A percentile compares a stretch with the other conserved stretches of the same genome.
Conservation (phyloP, 768 basidiomycete species). For the Suillus placidus region DNA sequence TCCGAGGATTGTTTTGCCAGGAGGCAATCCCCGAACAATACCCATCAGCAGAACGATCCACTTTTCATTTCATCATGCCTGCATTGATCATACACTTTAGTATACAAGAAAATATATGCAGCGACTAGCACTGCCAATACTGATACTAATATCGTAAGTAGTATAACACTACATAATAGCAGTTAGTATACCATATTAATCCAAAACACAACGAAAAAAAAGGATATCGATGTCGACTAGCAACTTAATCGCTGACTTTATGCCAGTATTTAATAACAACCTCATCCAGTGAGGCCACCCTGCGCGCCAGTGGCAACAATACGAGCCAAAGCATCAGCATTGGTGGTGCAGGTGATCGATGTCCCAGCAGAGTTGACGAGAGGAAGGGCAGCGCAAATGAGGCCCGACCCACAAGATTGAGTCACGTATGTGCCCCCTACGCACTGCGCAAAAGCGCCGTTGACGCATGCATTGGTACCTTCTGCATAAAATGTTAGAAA, state of each 20-base stretch:
- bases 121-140: conserved; percentile 8
- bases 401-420: conserved; percentile 32
- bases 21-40: conserved; percentile 2
- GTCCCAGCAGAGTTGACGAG: conserved; percentile 57
- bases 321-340: conserved; percentile 45
- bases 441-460: conserved; percentile 55
- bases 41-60: background rate
- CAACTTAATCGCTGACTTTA: background rate
- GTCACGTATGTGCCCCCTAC: conserved; percentile 43
- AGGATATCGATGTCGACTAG: background rate
- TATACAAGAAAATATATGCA: conserved; percentile 3
- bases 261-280: background rate
- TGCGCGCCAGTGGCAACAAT: conserved; percentile 47
- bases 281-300: conserved; percentile 46
- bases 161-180: background rate
- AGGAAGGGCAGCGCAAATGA: conserved; percentile 52
- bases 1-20: background rate
- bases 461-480: conserved; percentile 52
- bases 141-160: background rate
- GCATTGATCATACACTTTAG: background rate
- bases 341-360: conserved; percentile 52
- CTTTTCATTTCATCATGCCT: background rate
- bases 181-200: background rate
- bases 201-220: background rate
- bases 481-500: conserved; percentile 20